phyloP scores from a whole-genome alignment of 2,329 filamentous ascomycete genomes.

The Trichoderma atroviride region DNA sequence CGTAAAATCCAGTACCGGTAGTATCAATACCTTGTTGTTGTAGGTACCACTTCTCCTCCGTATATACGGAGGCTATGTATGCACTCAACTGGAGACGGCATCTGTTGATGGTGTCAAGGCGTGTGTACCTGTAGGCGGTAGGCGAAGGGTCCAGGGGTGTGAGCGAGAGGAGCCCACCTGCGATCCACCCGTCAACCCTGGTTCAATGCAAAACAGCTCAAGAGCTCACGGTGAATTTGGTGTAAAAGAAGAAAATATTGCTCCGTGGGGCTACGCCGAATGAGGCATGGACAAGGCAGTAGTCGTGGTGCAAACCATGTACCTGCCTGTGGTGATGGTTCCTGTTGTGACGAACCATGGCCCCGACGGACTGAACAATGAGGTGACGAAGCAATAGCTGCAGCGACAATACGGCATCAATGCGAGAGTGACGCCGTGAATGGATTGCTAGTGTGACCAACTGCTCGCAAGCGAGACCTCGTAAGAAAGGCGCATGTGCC shows the following conservation, averaged over 20 bases:
- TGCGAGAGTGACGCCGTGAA: background rate
- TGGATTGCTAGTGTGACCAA: background rate
- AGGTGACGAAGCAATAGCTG: background rate
- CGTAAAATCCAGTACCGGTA: slow-evolving; percentile 6
- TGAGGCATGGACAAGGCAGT: background rate
- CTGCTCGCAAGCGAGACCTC: background rate
- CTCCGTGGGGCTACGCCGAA: background rate
- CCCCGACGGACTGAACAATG: background rate
- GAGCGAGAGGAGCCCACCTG: slow-evolving; percentile 5
- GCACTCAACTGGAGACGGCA: slow-evolving; percentile 16
- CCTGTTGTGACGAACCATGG: background rate
- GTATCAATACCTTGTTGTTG: background rate
- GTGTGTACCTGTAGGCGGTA: slow-evolving; percentile 8
- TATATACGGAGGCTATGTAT: slow-evolving; percentile 9
- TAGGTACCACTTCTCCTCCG: background rate
- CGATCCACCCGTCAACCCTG: slow-evolving; percentile 21
- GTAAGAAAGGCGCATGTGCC: background rate
- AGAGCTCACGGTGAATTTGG: slow-evolving; percentile 12
- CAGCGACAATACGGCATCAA: background rate
- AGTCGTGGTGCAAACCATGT: background rate
- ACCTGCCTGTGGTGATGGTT: background rate
- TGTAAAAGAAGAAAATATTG: background rate
- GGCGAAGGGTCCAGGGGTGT: slow-evolving; percentile 20
- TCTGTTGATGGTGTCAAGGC: slow-evolving; percentile 20
- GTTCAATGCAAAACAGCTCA: slow-evolving; percentile 26